Conservation (phyloP, 1,284 basidiomycete species). For the Cutaneotrichosporon sp. region DNA sequence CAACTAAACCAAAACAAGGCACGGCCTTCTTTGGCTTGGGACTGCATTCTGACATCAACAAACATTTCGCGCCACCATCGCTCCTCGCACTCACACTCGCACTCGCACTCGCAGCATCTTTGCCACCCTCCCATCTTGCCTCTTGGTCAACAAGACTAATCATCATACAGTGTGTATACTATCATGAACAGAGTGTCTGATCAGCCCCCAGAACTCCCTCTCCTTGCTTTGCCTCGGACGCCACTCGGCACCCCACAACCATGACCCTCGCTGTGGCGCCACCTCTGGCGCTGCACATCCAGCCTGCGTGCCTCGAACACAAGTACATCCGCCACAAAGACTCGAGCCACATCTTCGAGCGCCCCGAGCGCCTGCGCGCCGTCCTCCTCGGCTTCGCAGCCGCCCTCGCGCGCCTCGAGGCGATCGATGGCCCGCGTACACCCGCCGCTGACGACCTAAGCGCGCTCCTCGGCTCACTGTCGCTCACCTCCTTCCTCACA, state of each 20-base stretch:
- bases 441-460: slow-evolving; percentile 29
- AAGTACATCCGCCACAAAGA: slow-evolving; percentile 74
- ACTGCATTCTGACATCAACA: background rate
- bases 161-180: background rate
- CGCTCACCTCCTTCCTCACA: slow-evolving; percentile 27
- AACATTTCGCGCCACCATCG: background rate
- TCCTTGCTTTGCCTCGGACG: background rate
- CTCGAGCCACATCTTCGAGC: slow-evolving; percentile 73
- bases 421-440: slow-evolving; percentile 33
- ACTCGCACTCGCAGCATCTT: background rate
- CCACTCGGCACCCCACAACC: background rate
- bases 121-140: background rate
- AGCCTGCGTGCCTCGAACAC: slow-evolving; percentile 59
- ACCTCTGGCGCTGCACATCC: slow-evolving; percentile 52
- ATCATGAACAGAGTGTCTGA: background rate
- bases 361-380: slow-evolving; percentile 84
- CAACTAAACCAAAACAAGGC: too few species aligned
- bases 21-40: too few species aligned
- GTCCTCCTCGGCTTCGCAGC: slow-evolving; percentile 76
- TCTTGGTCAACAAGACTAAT: background rate
- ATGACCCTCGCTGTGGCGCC: slow-evolving; percentile 3
- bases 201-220: background rate
- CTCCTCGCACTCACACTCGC: background rate
- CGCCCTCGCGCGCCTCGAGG: slow-evolving; percentile 70
- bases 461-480: slow-evolving; percentile 37